A percentile compares a stretch with the other conserved stretches of the same genome.
These are phyloP conservation scores for Picochlorum sp. DNA, from an alignment of 139 green algal genomes.

Conservation along the genomic window DNA sequence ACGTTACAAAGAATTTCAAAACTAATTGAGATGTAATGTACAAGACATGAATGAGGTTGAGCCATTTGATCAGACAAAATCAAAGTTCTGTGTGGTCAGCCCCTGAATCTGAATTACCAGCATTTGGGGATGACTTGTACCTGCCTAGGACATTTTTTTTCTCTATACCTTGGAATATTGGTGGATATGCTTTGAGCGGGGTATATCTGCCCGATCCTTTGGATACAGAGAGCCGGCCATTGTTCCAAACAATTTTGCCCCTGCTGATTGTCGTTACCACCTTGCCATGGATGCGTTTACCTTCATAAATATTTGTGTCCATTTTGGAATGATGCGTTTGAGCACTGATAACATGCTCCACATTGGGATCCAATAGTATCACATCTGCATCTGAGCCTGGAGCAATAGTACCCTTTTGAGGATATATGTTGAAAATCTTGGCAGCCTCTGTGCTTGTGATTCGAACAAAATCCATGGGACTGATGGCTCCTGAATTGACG, in stretches of 20 bases:
- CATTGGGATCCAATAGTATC: slow-evolving; percentile 77
- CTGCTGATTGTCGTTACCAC: slow-evolving; percentile 79
- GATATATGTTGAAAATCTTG: slow-evolving; percentile 87
- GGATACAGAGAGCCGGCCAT: slow-evolving; percentile 52
- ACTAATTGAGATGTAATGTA: no score
- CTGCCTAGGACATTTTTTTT: no score
- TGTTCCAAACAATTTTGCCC: slow-evolving; percentile 74
- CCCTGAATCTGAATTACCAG: no score
- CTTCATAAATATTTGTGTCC: slow-evolving; percentile 95
- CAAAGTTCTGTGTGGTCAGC: no score
- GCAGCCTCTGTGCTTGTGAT: slow-evolving; percentile 75
- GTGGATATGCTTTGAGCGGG: slow-evolving; percentile 1
- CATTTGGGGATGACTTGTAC: no score
- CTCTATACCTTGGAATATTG: slow-evolving; percentile 13
- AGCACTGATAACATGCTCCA: slow-evolving; percentile 60
- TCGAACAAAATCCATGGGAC: slow-evolving; percentile 67
- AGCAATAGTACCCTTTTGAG: slow-evolving; percentile 69
- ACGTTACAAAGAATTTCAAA: no score
- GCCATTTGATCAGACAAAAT: no score
- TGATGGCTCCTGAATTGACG: slow-evolving; percentile 63
- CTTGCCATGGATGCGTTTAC: slow-evolving; percentile 42
- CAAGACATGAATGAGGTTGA: no score
- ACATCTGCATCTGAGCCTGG: slow-evolving; percentile 84
- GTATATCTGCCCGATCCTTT: slow-evolving; percentile 44
- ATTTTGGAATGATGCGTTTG: slow-evolving; percentile 68